Conservation (phyloP, 78 protist genomes). For the Ministeria vibrans region DNA sequence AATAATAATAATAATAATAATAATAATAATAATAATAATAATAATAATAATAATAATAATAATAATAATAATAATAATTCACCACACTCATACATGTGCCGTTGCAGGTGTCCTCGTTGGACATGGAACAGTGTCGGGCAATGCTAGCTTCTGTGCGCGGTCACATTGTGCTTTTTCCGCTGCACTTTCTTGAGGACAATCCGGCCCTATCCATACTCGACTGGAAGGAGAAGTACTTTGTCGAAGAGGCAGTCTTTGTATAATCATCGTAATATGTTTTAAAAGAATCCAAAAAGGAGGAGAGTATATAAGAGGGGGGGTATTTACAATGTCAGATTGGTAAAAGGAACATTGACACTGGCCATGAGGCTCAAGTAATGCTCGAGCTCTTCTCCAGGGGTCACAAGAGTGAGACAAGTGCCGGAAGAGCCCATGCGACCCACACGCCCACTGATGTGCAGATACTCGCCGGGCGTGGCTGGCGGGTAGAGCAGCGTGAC, state of each 20-base stretch:
- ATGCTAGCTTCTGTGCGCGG: background rate
- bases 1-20: too few species aligned
- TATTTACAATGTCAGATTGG: too few species aligned
- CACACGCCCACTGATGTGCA: background rate
- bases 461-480: background rate
- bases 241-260: background rate
- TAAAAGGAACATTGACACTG: too few species aligned
- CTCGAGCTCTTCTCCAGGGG: too few species aligned
- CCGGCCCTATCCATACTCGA: slow-evolving; percentile 1
- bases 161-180: slow-evolving; percentile 14
- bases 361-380: too few species aligned
- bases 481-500: background rate
- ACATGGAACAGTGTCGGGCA: background rate
- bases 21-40: background rate
- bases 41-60: background rate
- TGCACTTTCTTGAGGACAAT: background rate
- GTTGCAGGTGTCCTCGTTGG: background rate
- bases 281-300: too few species aligned
- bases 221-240: background rate
- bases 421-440: too few species aligned
- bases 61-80: too few species aligned
- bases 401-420: too few species aligned
- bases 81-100: too few species aligned
- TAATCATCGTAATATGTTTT: too few species aligned
- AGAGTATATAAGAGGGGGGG: too few species aligned